Evolutionary conservation across 1,284 basidiomycete genomes (phyloP), one percentile per base, ranked within the genome.

Genomic region (Marasmius fiardii): DNA sequence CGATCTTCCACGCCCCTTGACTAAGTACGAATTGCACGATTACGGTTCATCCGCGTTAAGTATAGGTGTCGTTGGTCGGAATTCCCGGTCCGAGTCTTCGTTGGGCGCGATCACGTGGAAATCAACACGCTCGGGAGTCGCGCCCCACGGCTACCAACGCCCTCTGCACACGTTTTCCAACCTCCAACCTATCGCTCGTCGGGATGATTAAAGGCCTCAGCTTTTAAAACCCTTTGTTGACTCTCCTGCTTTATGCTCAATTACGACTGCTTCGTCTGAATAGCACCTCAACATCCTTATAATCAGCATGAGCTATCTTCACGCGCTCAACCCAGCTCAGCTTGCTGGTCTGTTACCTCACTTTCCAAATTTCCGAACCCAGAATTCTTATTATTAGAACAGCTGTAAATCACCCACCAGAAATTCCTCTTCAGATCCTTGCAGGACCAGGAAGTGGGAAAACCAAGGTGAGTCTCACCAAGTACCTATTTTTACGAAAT

Each of bases 401-500:
- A 90, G 92, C 91, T 53, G 90, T 92, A 12, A 75, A 78, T 52
- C 83, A 87, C 64, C 71, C 80, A 2, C 83, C 87, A 1, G 61
- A 74, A 12, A 71, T 78, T 18, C 87, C 91, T 0, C 73, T 93
- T 0, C 92, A 94, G 67, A 92, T 95, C 50, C 74, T 94, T 1
- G 92, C 92, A 21, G 92, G 92, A 3, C 92, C 92, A 3, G 92
- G 92, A 6, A 91, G 88, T 64, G 91, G 91, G 57, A 85, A 83
- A 68, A 83, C 81, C 0, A 82, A 79, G 66, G 80, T 77, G n/a
- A 49, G 23, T 35, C 51, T 18, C 7, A 20, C 23, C 34, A 7
- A 7, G 23, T 18, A 33, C 20, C 28, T 33, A 35, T 1, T 16
- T n/a, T 12, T 12, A 24, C 12, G 26, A 26, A 41, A 26, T 43